Evolutionary conservation across 2,329 filamentous ascomycete species (phyloP).

Genomic region (Phyllosticta ampelicida): DNA sequence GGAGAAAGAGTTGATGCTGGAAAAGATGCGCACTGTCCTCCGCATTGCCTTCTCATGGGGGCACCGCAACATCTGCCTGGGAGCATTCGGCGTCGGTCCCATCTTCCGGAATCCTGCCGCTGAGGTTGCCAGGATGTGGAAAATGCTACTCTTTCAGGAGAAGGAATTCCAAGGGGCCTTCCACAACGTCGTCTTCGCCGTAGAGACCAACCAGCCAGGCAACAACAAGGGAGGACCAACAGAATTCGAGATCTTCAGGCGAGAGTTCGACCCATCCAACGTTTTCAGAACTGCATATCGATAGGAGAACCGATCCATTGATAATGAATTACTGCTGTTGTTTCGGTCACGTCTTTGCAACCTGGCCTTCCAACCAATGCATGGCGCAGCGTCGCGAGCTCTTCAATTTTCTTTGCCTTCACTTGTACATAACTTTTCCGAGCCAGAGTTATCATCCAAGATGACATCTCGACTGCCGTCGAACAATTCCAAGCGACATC

Average conservation of each 20-base stretch:
- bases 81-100: constrained; percentile 34
- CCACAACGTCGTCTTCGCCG: constrained; percentile 35
- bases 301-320: constrained; percentile 4
- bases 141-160: constrained; percentile 32
- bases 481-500: too few species aligned
- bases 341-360: not conserved
- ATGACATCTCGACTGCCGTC: too few species aligned
- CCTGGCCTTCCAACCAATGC: not conserved
- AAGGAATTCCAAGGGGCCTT: constrained; percentile 35
- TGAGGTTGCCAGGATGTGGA: constrained; percentile 36
- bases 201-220: constrained; percentile 28
- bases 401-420: not conserved
- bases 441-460: too few species aligned
- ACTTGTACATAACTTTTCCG: not conserved
- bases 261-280: constrained; percentile 27
- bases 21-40: constrained; percentile 61
- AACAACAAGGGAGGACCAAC: constrained; percentile 22
- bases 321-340: not conserved
- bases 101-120: constrained; percentile 35
- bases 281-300: constrained; percentile 27
- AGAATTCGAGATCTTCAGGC: constrained; percentile 31
- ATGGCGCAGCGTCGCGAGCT: not conserved
- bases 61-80: constrained; percentile 31
- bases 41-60: constrained; percentile 49
- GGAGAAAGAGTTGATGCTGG: constrained; percentile 60